Conservation (phyloP, 345 rosid species). For the Camelina hispida region DNA sequence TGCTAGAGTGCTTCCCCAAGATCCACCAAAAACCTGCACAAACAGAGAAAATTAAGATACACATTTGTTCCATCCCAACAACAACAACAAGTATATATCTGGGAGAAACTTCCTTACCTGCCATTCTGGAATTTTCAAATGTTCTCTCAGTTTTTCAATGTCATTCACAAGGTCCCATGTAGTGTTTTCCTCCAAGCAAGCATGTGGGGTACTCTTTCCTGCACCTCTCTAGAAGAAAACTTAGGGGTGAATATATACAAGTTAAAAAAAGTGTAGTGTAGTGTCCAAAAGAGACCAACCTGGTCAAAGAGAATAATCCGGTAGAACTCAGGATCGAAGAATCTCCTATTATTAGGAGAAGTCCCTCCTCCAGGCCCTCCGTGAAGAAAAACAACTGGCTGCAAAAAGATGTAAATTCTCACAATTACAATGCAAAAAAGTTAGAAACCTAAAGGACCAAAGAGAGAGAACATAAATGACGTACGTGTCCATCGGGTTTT, state of each 20-base stretch:
- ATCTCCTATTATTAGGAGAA: constrained; percentile 72
- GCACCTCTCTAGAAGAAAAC: constrained; percentile 69
- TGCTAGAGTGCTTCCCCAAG: constrained; percentile 98
- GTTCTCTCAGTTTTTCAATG: constrained; percentile 84
- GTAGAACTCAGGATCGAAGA: constrained; percentile 86
- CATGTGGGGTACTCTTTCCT: constrained; percentile 96
- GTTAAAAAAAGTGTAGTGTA: neutral
- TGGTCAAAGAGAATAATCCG: constrained; percentile 88
- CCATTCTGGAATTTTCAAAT: constrained; percentile 88
- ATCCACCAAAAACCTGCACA: constrained; percentile 88
- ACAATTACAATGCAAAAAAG: constrained; percentile 9
- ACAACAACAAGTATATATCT: neutral
- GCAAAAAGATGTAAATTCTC: constrained; percentile 38
- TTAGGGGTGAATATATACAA: neutral
- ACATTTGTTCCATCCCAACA: neutral
- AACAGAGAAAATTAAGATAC: constrained; percentile 15
- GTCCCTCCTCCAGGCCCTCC: constrained; percentile 99
- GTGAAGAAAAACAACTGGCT: constrained; percentile 96
- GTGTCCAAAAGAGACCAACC: constrained; percentile 48
- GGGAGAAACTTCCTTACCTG: constrained; percentile 52
- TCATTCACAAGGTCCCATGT: constrained; percentile 90
- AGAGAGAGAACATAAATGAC: constrained; percentile 19
- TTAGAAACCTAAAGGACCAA: neutral
- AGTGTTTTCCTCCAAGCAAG: constrained; percentile 90
- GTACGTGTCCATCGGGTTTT: constrained; percentile 83